Conservation (phyloP, 2,329 filamentous ascomycete species). For the Neofusicoccum laricinum region DNA sequence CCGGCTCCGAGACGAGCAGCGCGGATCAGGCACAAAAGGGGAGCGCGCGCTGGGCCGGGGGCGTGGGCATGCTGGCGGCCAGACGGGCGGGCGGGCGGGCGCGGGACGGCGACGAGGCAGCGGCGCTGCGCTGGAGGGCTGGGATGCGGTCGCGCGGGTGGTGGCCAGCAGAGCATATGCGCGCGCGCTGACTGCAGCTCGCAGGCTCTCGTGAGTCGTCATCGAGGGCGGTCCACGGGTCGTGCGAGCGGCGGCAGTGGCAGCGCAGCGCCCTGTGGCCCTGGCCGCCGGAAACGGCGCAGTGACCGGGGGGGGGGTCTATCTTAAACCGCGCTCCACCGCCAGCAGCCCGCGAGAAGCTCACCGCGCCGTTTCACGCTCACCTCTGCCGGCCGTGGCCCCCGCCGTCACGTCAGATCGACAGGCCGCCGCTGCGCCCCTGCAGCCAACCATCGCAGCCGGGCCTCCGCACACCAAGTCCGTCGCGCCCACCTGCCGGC, state of each 20-base stretch:
- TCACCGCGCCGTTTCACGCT: constrained; percentile 1
- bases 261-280: neutral
- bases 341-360: neutral
- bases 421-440: neutral
- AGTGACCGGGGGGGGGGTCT: neutral
- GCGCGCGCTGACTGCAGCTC: constrained; percentile 11
- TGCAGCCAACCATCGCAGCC: neutral
- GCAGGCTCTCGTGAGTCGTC: constrained; percentile 13
- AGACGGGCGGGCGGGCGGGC: no score
- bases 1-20: neutral
- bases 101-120: neutral
- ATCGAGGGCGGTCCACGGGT: neutral
- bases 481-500: neutral
- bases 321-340: neutral
- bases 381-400: neutral
- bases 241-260: neutral
- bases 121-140: neutral
- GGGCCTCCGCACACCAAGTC: neutral
- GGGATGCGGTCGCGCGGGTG: neutral
- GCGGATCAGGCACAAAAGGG: constrained; percentile 14
- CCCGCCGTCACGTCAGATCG: neutral
- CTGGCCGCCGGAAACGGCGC: neutral
- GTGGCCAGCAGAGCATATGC: neutral
- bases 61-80: constrained; percentile 6
- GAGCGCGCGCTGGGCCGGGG: neutral